These are phyloP conservation scores for Cinnamomum micranthum DNA, from an alignment of 164 flowering plant genomes.

Conservation along the genomic window DNA sequence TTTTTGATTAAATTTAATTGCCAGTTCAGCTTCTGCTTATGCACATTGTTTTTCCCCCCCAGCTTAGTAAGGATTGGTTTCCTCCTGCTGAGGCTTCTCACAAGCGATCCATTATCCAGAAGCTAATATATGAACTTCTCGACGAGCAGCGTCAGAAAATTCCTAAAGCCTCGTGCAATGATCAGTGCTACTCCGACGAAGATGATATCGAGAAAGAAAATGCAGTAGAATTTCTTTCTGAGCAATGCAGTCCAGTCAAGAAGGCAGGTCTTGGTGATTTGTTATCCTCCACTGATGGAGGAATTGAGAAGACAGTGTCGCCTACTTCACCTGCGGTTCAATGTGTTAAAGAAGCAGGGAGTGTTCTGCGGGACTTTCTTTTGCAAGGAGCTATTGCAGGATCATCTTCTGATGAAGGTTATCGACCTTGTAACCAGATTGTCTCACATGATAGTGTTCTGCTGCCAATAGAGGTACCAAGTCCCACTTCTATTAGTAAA, in stretches of 20 bases:
- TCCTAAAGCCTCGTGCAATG: conserved; percentile 25
- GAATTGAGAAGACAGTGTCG: conserved; percentile 46
- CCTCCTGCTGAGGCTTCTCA: conserved; percentile 75
- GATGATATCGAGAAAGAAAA: conserved; percentile 26
- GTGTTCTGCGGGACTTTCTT: conserved; percentile 48
- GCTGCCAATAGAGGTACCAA: conserved; percentile 44
- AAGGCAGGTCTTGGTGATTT: conserved; percentile 23
- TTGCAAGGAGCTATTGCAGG: conserved; percentile 36
- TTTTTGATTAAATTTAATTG: background rate
- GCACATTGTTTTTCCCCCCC: conserved; percentile 17
- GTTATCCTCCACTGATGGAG: conserved; percentile 23
- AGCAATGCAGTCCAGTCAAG: conserved; percentile 17
- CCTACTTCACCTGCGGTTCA: conserved; percentile 33
- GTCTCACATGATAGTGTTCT: conserved; percentile 26
- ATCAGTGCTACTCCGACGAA: conserved; percentile 23
- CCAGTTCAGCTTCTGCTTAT: background rate
- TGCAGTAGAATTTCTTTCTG: conserved; percentile 33
- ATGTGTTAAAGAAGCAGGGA: conserved; percentile 32
- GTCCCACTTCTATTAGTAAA: background rate
- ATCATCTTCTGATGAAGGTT: conserved; percentile 33
- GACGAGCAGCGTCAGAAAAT: conserved; percentile 27
- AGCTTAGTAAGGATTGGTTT: conserved; percentile 85
- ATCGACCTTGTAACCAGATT: conserved; percentile 31
- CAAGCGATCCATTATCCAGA: conserved; percentile 64
- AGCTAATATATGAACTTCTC: conserved; percentile 54